Evolutionary conservation across 139 green algal species (phyloP).

Genomic region (Picochlorum sp.): DNA sequence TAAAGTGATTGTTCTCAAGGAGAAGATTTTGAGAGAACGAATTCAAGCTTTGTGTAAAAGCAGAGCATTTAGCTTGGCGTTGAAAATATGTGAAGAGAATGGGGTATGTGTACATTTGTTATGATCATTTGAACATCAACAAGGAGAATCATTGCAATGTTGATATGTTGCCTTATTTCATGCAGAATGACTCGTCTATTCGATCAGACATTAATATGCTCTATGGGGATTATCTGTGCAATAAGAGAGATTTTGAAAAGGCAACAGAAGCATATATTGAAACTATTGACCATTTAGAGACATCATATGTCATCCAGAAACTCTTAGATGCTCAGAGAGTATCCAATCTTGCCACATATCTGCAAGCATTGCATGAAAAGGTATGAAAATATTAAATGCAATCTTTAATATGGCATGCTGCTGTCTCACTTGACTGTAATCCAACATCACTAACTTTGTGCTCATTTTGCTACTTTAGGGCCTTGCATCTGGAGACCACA

Average conservation of each 20-base stretch:
- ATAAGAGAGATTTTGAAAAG: conserved; percentile 82
- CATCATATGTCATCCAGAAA: conserved; percentile 84
- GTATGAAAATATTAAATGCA: no score
- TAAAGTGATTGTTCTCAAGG: conserved; percentile 24
- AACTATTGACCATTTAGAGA: conserved; percentile 74
- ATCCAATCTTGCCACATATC: conserved; percentile 73
- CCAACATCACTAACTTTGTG: neutral
- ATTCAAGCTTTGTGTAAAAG: conserved; percentile 59
- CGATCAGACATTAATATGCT: conserved; percentile 51
- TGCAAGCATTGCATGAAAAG: conserved; percentile 76
- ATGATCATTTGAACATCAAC: no score
- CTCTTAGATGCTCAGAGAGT: conserved; percentile 89
- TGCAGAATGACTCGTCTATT: neutral
- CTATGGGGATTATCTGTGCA: conserved; percentile 72
- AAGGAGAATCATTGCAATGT: neutral
- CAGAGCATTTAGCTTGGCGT: conserved; percentile 57
- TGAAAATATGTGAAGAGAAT: conserved; percentile 46
- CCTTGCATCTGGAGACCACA: conserved; percentile 75
- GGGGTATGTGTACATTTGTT: no score
- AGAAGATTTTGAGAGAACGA: conserved; percentile 33
- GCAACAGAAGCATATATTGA: conserved; percentile 78
- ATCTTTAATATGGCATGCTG: neutral
- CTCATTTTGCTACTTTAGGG: no score
- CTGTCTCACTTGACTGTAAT: neutral
- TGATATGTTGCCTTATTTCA: neutral